These are phyloP conservation scores for Neofusicoccum kwambonambiense DNA, from an alignment of 2,329 filamentous ascomycete species.

Conservation along the genomic window DNA sequence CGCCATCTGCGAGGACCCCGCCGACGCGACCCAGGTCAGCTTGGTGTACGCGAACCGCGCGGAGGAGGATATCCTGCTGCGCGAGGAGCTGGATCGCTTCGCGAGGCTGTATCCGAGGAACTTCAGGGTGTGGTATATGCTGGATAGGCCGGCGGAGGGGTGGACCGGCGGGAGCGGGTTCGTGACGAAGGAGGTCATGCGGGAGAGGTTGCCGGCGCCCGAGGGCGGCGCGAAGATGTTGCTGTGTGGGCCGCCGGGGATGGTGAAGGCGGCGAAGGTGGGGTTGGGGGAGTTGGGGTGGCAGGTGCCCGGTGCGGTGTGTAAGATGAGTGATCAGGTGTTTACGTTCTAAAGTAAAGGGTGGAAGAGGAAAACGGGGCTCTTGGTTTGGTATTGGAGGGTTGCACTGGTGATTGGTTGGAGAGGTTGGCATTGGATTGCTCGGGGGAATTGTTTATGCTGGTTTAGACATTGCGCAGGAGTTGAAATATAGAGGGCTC, in stretches of 20 bases:
- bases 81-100: slow-evolving; percentile 56
- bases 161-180: slow-evolving; percentile 54
- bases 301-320: slow-evolving; percentile 48
- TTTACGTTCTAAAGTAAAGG: slow-evolving; percentile 49
- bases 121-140: slow-evolving; percentile 56
- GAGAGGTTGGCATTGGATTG: too few relatives aligned
- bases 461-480: too few relatives aligned
- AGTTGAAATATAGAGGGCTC: too few relatives aligned
- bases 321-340: slow-evolving; percentile 56
- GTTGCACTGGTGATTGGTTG: too few relatives aligned
- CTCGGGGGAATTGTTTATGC: too few relatives aligned
- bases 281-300: slow-evolving; percentile 47
- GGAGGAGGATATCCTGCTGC: slow-evolving; percentile 60
- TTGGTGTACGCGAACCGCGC: slow-evolving; percentile 60
- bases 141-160: slow-evolving; percentile 47
- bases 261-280: slow-evolving; percentile 59
- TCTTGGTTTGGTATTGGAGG: too few relatives aligned
- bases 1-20: slow-evolving; percentile 61
- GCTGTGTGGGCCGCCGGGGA: slow-evolving; percentile 61
- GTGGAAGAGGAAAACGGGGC: too few relatives aligned
- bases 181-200: slow-evolving; percentile 53
- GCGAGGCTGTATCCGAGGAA: slow-evolving; percentile 56
- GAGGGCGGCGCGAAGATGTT: slow-evolving; percentile 52
- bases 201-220: slow-evolving; percentile 49
- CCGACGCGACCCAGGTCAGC: slow-evolving; percentile 56